Evolutionary conservation across 108 stramenopile species (phyloP).

Genomic region (Cyclostephanos invisitatus): DNA sequence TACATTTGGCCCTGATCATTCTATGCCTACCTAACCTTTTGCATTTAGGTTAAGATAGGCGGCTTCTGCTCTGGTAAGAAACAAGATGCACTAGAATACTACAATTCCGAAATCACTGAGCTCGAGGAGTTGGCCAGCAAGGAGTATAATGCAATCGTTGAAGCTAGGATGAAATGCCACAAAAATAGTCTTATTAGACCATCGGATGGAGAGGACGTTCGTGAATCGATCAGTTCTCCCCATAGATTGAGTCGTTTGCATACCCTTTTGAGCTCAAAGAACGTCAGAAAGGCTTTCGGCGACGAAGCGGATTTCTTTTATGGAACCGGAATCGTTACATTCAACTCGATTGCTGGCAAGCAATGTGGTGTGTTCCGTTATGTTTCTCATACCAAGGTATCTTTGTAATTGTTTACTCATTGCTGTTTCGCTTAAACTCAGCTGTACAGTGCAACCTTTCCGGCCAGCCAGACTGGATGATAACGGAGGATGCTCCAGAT

Average conservation of each 20-base stretch:
- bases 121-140: constrained; percentile 12
- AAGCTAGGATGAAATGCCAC: constrained; percentile 24
- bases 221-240: not conserved
- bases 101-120: constrained; percentile 18
- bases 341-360: constrained; percentile 59
- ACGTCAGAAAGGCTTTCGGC: constrained; percentile 18
- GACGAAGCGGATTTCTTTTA: constrained; percentile 25
- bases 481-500: constrained; percentile 54
- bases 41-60: constrained; percentile 16
- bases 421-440: not conserved
- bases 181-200: constrained; percentile 2
- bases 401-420: not conserved
- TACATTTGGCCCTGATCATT: not conserved
- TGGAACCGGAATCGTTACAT: constrained; percentile 60
- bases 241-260: constrained; percentile 2
- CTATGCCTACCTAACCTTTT: not conserved
- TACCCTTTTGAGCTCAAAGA: constrained; percentile 7
- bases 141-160: constrained; percentile 33
- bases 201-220: not conserved
- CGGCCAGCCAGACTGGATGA: constrained; percentile 40
- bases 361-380: constrained; percentile 53
- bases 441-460: constrained; percentile 55
- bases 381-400: constrained; percentile 14
- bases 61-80: constrained; percentile 24
- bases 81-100: constrained; percentile 28